Evolutionary conservation across 2,329 filamentous ascomycete species (phyloP), one percentile per base, ranked within the genome.

Genomic region (Sclerotinia sclerotiorum): DNA sequence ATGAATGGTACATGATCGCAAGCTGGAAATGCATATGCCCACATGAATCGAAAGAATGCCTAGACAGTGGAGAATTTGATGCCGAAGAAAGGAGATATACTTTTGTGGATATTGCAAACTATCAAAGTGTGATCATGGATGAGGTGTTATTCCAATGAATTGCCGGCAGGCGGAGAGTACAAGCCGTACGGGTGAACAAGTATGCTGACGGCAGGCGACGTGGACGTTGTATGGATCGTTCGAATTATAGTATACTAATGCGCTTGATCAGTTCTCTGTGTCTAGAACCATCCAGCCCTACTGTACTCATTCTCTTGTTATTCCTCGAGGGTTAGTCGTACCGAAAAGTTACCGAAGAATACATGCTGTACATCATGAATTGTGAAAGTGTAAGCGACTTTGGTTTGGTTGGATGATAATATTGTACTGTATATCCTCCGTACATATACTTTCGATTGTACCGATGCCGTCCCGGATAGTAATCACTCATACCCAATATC

Each of bases 221-320:
- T 62, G 44, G 58, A 62, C 29, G 21, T 49, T 35, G 46, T 49
- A 62, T 62, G 44, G 44, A n/a, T 35, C 19, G 29, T 21, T 61
- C 27, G 57, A n/a, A n/a, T n/a, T n/a, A n/a, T n/a, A n/a, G n/a
- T 48, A 61, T 35, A 35, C 29, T 10, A 4, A 35, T 35, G 19
- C 29, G 35, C 19, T 49, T 62, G 44, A 49, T 62, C 58, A 62
- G 13, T 24, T 49, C 19, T 39, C 32, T 15, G 48, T 29, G 44
- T 29, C 58, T 62, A 49, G 58, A 62, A 24, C 58, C 27, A 39
- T 62, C 58, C 58, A 62, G 58, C 58, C 58, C 58, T 62, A 62
- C 58, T 62, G 58, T n/a, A 35, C 44, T 60, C 24, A 60, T 32
- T 29, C 57, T 42, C 44, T 49, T 11, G 21, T 13, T 35, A 10